Base-by-base conservation (phyloP, 768 basidiomycete genomes). In the Panaeolus papilionaceus region DNA sequence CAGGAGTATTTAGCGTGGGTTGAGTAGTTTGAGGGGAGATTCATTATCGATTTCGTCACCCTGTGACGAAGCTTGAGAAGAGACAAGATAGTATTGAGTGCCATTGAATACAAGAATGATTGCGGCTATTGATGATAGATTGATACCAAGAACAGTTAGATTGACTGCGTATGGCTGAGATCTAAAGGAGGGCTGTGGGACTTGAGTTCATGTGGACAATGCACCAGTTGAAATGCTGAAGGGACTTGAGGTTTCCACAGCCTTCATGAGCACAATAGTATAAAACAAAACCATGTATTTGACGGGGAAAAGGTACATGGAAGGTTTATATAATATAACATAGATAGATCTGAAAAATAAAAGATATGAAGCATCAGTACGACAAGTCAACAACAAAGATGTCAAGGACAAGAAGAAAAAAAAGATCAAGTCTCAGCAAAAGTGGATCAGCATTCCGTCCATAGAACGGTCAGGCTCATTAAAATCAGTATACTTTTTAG, bases 401-500 rank as follows among this genome's bases (percentile, higher is more conserved):
- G 37, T 38, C 47, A 49, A 68, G 40, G 61, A 40, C 37, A 69
- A 8, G 26, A 63, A 38, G 64, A 69, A 64, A 26, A 64, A 70
- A 64, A 62, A 70, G 68, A 26, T 49, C 62, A 70, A 68, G 77
- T 76, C 79, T 82, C 81, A 83, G 78, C 62, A 70, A 76, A 73
- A 78, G 77, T 72, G 70, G 68, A 71, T 81, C 81, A 78, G 75
- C 81, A 79, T 66, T 64, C 75, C 78, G 72, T 72, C 77, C 51
- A 62, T 73, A 67, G 72, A 77, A 76, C 72, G 71, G 73, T 84
- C 79, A 75, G 79, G 80, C 81, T 84, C 83, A 83, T 84, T 84
- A 83, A 83, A 83, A 84, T 83, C 82, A 82, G 82, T 79, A 74
- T 80, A 71, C 73, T 78, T 78, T 80, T 81, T 76, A 69, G 68